Percentiles rank a stretch among this genome's conserved stretches.
Conservation (phyloP, 2,329 filamentous ascomycete species). For the Hysterium pulicare region DNA sequence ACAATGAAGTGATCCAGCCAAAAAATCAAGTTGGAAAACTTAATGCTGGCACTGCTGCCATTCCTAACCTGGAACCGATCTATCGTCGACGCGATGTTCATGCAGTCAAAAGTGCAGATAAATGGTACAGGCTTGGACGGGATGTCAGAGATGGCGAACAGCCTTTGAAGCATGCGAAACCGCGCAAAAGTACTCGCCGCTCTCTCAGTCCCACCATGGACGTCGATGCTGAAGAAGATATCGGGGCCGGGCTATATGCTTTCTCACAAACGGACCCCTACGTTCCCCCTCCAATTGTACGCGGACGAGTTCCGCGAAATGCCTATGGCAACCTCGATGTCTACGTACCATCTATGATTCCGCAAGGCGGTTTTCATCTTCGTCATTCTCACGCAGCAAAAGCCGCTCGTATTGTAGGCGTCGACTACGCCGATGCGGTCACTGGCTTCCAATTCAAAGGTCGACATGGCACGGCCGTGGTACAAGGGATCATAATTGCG, state of each 20-base stretch:
- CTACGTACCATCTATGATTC: slow-evolving; percentile 63
- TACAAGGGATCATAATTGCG: slow-evolving; percentile 75
- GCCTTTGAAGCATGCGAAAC: slow-evolving; percentile 66
- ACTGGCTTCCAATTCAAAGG: slow-evolving; percentile 88
- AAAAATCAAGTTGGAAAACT: slow-evolving; percentile 74
- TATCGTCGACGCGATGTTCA: slow-evolving; percentile 81
- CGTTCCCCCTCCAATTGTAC: slow-evolving; percentile 68
- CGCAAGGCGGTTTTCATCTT: slow-evolving; percentile 57
- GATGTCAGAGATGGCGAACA: slow-evolving; percentile 74
- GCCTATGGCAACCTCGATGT: slow-evolving; percentile 61
- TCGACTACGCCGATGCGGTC: slow-evolving; percentile 87
- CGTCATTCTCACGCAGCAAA: slow-evolving; percentile 58
- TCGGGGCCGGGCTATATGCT: slow-evolving; percentile 56
- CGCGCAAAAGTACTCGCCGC: slow-evolving; percentile 24
- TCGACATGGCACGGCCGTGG: slow-evolving; percentile 77
- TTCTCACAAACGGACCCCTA: slow-evolving; percentile 67
- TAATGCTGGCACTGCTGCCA: slow-evolving; percentile 59
- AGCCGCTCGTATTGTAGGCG: slow-evolving; percentile 70
- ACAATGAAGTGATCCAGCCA: slow-evolving; percentile 78
- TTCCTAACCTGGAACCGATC: slow-evolving; percentile 66
- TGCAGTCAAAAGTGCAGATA: slow-evolving; percentile 72
- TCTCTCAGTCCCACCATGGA: slow-evolving; percentile 30
- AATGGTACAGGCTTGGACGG: slow-evolving; percentile 86
- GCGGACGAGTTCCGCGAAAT: slow-evolving; percentile 66
- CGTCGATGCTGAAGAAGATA: slow-evolving; percentile 37